Conservation (phyloP, 495 filamentous ascomycete genomes). For the Trichoderma erinaceum region DNA sequence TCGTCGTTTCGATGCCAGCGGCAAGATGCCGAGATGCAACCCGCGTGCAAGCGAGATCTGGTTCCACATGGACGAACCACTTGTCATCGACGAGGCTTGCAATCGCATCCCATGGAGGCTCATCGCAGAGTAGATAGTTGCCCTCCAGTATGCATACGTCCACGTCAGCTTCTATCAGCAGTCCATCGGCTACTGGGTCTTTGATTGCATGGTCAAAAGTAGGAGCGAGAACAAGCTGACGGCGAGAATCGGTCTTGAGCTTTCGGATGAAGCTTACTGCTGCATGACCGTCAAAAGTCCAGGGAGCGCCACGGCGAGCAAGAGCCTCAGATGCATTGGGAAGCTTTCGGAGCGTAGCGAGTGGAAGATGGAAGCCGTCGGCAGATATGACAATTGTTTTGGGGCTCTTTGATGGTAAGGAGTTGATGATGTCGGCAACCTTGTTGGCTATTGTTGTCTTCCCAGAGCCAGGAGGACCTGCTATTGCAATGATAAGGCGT, state of each 20-base stretch:
- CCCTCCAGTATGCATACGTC: conserved; percentile 19
- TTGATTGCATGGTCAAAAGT: conserved; percentile 20
- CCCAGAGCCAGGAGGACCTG: conserved; percentile 42
- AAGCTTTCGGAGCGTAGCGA: conserved; percentile 28
- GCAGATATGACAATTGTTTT: conserved; percentile 6
- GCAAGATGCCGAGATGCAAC: conserved; percentile 14
- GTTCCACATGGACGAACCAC: conserved; percentile 20
- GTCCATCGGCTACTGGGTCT: conserved; percentile 17
- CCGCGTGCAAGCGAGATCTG: conserved; percentile 15
- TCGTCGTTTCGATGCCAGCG: conserved; percentile 19
- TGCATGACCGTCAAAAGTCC: conserved; percentile 33
- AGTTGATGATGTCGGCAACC: conserved; percentile 23
- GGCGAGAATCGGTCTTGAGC: neutral
- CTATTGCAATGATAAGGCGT: conserved; percentile 31
- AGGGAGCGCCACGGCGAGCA: conserved; percentile 36
- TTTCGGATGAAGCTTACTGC: conserved; percentile 26
- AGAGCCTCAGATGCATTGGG: conserved; percentile 31
- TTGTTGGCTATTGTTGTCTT: conserved; percentile 43
- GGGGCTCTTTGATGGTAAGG: conserved; percentile 25
- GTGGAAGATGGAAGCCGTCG: conserved; percentile 38
- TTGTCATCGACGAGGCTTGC: conserved; percentile 17
- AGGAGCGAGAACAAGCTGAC: conserved; percentile 16
- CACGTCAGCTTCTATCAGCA: conserved; percentile 12
- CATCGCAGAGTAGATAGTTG: conserved; percentile 19
- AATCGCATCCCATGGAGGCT: conserved; percentile 18